Percentiles rank a stretch among this genome's conserved stretches.
phyloP scores from a whole-genome alignment of 495 filamentous ascomycete species.

The Penicillium paxilli region DNA sequence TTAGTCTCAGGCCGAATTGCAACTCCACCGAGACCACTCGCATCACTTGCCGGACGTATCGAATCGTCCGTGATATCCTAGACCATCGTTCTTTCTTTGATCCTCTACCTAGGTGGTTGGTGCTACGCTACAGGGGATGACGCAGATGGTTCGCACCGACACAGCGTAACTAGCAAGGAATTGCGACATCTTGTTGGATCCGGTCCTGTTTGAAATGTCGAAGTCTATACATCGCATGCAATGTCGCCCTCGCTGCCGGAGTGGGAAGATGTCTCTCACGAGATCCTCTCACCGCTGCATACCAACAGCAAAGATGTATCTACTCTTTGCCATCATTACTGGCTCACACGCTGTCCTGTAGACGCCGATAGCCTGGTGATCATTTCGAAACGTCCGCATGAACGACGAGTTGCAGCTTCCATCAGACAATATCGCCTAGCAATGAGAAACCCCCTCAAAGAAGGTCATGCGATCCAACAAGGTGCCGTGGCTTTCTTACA shows the following conservation, averaged over 20 bases:
- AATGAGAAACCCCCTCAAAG: background rate
- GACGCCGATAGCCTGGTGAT: background rate
- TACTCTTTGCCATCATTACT: background rate
- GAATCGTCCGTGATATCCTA: background rate
- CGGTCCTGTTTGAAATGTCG: constrained; percentile 7
- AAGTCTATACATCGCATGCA: background rate
- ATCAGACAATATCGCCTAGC: background rate
- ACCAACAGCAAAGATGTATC: background rate
- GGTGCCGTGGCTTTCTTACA: background rate
- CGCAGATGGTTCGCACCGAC: constrained; percentile 9
- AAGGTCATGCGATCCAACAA: constrained; percentile 2
- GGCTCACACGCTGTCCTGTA: background rate
- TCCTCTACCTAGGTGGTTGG: background rate
- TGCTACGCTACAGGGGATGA: constrained; percentile 10
- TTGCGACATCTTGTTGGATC: background rate
- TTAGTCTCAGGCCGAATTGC: constrained; percentile 8
- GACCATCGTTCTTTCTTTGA: background rate
- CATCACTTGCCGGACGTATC: background rate
- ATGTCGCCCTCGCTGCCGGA: background rate
- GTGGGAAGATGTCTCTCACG: background rate
- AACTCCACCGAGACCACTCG: constrained; percentile 1
- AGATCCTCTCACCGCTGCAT: background rate
- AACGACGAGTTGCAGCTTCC: background rate
- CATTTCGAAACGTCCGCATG: background rate
- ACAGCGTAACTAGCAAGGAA: constrained; percentile 7